Evolutionary conservation across 305 asterid species (phyloP), one percentile per base, ranked within the genome.

Genomic region (Fraxinus xanthoxyloides): DNA sequence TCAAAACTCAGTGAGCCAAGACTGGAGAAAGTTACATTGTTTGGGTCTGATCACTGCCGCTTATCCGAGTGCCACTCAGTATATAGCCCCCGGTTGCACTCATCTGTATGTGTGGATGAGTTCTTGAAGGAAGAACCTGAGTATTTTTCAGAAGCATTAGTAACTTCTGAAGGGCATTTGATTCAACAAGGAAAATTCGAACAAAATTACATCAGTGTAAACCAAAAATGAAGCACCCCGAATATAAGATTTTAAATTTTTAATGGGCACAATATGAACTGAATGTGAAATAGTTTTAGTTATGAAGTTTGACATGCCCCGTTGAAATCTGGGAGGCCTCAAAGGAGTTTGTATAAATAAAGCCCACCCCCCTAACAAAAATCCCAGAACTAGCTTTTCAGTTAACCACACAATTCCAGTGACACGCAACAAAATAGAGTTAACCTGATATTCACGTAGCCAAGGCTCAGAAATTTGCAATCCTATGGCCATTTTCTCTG

Each of bases 81-180:
- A 95, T 81, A 78, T 93, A 94, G 77, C 97, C 99, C 24, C 99
- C 98, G 7, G 92, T 87, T 12, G 96, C 87, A 84, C 97, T 94
- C 99, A 95, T 95, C 84, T 94, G 98, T 98, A 95, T 95, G 48
- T 90, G 97, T 35, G 99, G 98, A 86, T 95, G 99, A 61, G 95
- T 92, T 91, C 99, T 91, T 26, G 93, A 94, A 24, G 97, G 97
- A 85, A 94, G 97, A 80, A 94, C 99, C 98, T 95, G 90, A 82
- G 81, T 23, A 2, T 51, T 30, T 40, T n/a, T 74, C 75, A 69
- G 36, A 69, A 69, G 13, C 23, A 65, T 38, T 34, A 19, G 76
- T 21, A 23, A 51, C 5, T 32, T 63, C 23, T 9, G 8, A 3
- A 4, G 61, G 61, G 24, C 8, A 67, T 8, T 67, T 13, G 9